A percentile compares a stretch with the other conserved stretches of the same genome.
phyloP scores from a whole-genome alignment of 768 basidiomycete species.

The Rhizopogon salebrosus region DNA sequence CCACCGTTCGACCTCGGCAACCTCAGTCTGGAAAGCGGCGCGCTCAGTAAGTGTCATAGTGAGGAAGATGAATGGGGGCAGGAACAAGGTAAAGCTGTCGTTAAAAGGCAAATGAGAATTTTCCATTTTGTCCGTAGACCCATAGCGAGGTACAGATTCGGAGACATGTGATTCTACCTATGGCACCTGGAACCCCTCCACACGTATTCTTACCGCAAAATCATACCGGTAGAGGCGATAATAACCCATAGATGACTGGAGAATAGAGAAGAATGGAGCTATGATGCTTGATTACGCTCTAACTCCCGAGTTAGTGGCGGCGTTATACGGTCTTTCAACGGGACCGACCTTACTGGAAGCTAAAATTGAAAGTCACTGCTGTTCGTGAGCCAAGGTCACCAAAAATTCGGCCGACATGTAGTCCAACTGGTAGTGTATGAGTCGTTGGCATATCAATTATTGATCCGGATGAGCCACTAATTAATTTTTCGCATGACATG shows the following conservation, averaged over 20 bases:
- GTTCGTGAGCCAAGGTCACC: neutral
- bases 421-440: neutral
- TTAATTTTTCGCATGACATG: too few species aligned
- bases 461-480: neutral
- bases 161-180: conserved; percentile 43
- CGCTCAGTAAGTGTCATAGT: conserved; percentile 58
- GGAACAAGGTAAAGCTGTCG: conserved; percentile 18
- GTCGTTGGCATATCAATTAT: neutral
- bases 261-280: neutral
- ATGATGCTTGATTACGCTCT: conserved; percentile 14
- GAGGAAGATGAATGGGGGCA: conserved; percentile 12
- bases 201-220: neutral
- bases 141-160: neutral
- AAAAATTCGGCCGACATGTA: neutral
- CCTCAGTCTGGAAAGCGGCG: conserved; percentile 71
- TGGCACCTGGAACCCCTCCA: conserved; percentile 8
- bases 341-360: neutral
- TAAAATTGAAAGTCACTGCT: neutral
- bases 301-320: conserved; percentile 12
- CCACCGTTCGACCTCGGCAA: conserved; percentile 83
- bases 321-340: conserved; percentile 12
- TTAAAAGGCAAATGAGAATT: neutral
- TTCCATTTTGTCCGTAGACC: neutral
- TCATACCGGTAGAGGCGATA: neutral
- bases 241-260: neutral